phyloP scores from a whole-genome alignment of 1,284 basidiomycete genomes.

The Papiliotrema laurentii region DNA sequence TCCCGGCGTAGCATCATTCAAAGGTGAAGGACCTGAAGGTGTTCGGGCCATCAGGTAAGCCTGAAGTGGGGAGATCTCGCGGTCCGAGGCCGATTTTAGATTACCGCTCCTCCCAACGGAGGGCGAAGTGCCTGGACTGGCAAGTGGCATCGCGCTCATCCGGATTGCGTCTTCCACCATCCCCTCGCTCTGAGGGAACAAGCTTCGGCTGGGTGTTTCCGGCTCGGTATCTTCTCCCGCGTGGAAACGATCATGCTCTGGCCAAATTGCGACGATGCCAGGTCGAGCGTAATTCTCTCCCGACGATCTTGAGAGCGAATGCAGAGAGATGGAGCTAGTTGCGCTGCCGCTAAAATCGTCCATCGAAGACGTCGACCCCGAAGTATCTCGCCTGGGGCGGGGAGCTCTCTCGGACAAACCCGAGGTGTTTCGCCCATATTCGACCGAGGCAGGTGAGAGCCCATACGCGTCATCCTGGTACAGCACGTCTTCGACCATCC shows the following conservation, averaged over 20 bases:
- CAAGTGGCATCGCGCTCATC: neutral
- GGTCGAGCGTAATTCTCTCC: conserved; percentile 18
- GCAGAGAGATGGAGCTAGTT: conserved; percentile 30
- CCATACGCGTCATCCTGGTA: neutral
- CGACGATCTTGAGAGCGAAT: conserved; percentile 22
- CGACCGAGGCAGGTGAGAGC: conserved; percentile 2
- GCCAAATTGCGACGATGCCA: conserved; percentile 26
- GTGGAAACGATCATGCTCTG: conserved; percentile 11
- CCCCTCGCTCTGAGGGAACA: conserved; percentile 6
- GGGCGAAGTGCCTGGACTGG: neutral
- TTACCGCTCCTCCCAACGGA: neutral
- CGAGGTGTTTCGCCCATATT: no score
- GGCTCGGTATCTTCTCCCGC: conserved; percentile 15
- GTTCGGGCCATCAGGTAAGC: conserved; percentile 5
- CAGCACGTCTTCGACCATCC: conserved; percentile 15
- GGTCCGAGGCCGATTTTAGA: neutral
- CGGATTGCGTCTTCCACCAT: neutral
- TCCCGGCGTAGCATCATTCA: neutral
- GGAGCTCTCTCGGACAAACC: neutral
- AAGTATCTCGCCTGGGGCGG: conserved; percentile 17
- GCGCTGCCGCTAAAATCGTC: conserved; percentile 37
- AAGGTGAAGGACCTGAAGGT: neutral
- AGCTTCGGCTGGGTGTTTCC: conserved; percentile 16
- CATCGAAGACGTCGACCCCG: conserved; percentile 25
- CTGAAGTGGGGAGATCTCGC: conserved; percentile 4